Base-by-base conservation (phyloP, 805 yeast species). In the Nakazawaea ernobii region DNA sequence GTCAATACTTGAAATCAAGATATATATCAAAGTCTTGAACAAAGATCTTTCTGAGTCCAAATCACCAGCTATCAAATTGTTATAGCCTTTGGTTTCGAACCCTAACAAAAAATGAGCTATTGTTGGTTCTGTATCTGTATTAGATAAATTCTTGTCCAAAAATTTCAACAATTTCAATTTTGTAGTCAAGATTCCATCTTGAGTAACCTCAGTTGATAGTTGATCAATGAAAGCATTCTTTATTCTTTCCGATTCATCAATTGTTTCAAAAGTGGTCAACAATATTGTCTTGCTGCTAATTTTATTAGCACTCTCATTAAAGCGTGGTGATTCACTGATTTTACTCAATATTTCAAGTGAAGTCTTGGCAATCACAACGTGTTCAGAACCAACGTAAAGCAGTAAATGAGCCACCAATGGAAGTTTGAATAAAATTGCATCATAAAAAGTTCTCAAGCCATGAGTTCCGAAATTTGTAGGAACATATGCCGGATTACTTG, bases 71-170 rank as follows among this genome's bases (percentile, higher is more conserved):
- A 17, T 30, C 32, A 39, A 43, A 14, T 38, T 28, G 17, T 24
- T 42, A 58, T 66, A 5, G 68, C 75, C 55, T 64, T 50, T 54
- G 65, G 56, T 13, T 37, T 78, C 80, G 61, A 82, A 89, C 0
- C 98, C 98, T 1, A 92, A 70, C 8, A 92, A 61, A 54, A 84
- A 82, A 59, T 90, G 97, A 1, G 92, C 68, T 1, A 85, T 73
- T 0, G 83, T 73, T 6, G 80, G 73, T 13, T 63, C 66, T 9
- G 66, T 66, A 0, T 71, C 65, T 7, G 68, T 65, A 1, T 67
- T 52, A 1, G 69, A 60, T 43, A 88, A 64, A 51, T 79, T 77
- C 3, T 62, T 59, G 39, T 70, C 65, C 44, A 91, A 57, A 55
- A 84, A 84, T 30, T 78, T 71, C 44, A 92, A 62, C 6, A 90